Base-by-base conservation (phyloP, 176 grass and related monocot species). In the Rhynchospora pubera region DNA sequence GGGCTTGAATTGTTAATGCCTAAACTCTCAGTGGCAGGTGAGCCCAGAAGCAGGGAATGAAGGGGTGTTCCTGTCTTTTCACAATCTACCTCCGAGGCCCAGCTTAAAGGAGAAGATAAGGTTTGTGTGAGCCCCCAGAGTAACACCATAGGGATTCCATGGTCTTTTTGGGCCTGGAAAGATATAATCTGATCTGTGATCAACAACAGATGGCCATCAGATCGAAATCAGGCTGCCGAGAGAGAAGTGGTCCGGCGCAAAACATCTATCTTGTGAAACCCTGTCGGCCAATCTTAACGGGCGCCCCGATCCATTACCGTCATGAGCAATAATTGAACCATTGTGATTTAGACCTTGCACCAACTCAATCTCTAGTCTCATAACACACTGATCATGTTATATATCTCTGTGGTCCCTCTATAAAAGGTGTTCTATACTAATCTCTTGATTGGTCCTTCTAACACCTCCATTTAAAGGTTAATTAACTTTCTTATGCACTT, bases 281-380 rank as follows among this genome's bases (percentile, higher is more conserved):
- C 77, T 94, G 90, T 94, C 90, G 90, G 86, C 83, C 87, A 64
- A 48, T 86, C 81, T 58, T 81, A 87, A 52, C 73, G 85, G 81
- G 88, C 23, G 57, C 24, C 6, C 24, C 6, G 82, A 62, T 59
- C 81, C 87, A 51, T 79, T 85, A 79, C 71, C 80, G 85, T 93
- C 89, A 39, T 86, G 81, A 89, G 91, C 90, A 92, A 89, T 94
- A 66, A 91, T 94, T 89, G 88, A 84, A 80, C 91, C 86, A 83
- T 62, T 86, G 74, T 87, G 87, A 91, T 93, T 88, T 88, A 73
- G 89, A 93, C 87, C 21, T 24, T 26, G 79, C 91, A 93, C 89
- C 89, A 82, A 87, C 89, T 87, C 87, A 39, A 89, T 87, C 84
- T 77, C 88, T 70, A 88, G 85, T 87, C 86, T 72, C 90, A 71